Conservation (phyloP, 306 rosid species). For the Carpinus fangiana region DNA sequence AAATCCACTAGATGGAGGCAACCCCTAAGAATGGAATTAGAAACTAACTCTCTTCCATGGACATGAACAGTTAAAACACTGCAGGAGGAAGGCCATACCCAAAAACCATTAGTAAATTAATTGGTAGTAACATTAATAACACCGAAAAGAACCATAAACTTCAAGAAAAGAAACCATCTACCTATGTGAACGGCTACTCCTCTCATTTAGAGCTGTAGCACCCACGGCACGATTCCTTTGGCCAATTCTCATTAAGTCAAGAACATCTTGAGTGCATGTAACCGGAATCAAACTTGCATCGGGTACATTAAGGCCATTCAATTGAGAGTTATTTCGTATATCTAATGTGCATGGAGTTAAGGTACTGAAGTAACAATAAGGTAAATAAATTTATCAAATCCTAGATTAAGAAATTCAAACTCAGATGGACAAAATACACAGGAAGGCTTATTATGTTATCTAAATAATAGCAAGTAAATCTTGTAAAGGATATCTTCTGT, state of each 20-base stretch:
- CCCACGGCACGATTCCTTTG: slow-evolving; percentile 91
- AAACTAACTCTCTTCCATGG: slow-evolving; percentile 71
- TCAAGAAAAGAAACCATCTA: slow-evolving; percentile 21
- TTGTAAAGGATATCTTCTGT: slow-evolving; percentile 86
- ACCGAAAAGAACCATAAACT: slow-evolving; percentile 4
- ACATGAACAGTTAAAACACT: slow-evolving; percentile 92
- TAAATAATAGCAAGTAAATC: slow-evolving; percentile 10
- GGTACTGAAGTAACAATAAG: slow-evolving; percentile 27
- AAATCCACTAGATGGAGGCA: slow-evolving; percentile 97
- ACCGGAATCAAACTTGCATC: slow-evolving; percentile 90
- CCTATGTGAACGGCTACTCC: slow-evolving; percentile 99
- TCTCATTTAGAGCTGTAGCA: slow-evolving; percentile 91
- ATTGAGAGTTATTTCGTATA: slow-evolving; percentile 90
- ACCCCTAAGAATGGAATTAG: slow-evolving; percentile 76
- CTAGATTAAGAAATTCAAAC: neutral
- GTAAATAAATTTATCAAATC: slow-evolving; percentile 23
- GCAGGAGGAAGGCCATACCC: slow-evolving; percentile 34
- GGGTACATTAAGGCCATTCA: slow-evolving; percentile 95
- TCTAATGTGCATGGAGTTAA: slow-evolving; percentile 77
- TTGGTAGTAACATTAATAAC: slow-evolving; percentile 8
- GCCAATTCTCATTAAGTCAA: slow-evolving; percentile 83
- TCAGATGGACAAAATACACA: neutral
- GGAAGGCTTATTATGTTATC: slow-evolving; percentile 7
- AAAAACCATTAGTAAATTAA: neutral
- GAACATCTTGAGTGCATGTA: slow-evolving; percentile 85